phyloP scores from a whole-genome alignment of 805 yeast species.

The Phaffomyces antillensis region DNA sequence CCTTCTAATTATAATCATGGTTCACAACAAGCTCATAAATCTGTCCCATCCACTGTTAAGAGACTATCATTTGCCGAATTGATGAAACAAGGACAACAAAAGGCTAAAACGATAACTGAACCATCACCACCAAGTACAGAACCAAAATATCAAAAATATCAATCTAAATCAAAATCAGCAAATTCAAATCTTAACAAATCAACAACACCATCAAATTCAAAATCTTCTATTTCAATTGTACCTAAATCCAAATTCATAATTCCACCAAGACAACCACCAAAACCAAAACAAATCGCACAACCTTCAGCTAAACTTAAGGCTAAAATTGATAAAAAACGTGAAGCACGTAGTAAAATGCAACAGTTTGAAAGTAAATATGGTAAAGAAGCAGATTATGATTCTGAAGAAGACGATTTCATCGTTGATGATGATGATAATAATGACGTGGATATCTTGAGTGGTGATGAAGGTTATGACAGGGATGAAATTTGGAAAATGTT shows the following conservation, averaged over 20 bases:
- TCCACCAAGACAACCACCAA: constrained; percentile 2
- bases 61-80: constrained; percentile 48
- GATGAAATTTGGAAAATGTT: constrained; percentile 90
- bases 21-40: constrained; percentile 6
- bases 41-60: constrained; percentile 26
- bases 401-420: constrained; percentile 33
- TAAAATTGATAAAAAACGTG: constrained; percentile 40
- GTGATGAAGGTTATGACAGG: constrained; percentile 54
- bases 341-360: constrained; percentile 21
- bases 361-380: background rate
- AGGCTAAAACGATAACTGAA: constrained; percentile 15
- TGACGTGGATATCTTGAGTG: constrained; percentile 51
- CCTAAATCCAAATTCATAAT: background rate
- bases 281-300: constrained; percentile 35
- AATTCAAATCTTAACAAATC: background rate
- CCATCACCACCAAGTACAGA: constrained; percentile 10
- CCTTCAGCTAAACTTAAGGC: constrained; percentile 51
- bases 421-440: constrained; percentile 26
- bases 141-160: background rate
- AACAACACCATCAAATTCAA: background rate
- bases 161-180: constrained; percentile 9
- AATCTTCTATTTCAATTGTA: background rate
- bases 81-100: constrained; percentile 49
- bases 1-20: background rate
- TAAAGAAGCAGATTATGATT: constrained; percentile 40